phyloP scores from a whole-genome alignment of 2,329 filamentous ascomycete genomes.

The Clathrospora elynae region DNA sequence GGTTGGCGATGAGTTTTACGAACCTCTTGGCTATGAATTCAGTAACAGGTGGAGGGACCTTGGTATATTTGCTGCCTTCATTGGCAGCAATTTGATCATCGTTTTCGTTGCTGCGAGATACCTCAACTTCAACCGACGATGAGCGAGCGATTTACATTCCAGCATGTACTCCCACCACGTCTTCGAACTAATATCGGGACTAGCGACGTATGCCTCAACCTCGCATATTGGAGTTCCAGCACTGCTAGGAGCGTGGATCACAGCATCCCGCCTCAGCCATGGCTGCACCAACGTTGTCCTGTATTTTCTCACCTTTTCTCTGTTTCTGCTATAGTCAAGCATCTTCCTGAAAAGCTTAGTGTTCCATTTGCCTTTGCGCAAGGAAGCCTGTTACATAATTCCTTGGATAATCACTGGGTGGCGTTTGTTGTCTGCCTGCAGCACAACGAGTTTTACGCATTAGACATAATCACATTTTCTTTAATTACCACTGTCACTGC shows the following conservation, averaged over 20 bases:
- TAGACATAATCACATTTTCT: conserved; percentile 4
- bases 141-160: conserved; percentile 9
- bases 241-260: too few relatives aligned
- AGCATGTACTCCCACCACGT: too few relatives aligned
- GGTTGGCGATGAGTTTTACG: conserved; percentile 80
- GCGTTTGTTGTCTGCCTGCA: conserved; percentile 16
- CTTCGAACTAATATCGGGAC: too few relatives aligned
- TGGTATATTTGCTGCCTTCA: conserved; percentile 76
- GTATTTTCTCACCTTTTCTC: too few relatives aligned
- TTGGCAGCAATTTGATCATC: conserved; percentile 75
- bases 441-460: conserved; percentile 2
- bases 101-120: conserved; percentile 62
- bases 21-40: conserved; percentile 68
- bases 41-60: conserved; percentile 77
- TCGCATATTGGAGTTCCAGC: too few relatives aligned
- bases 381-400: conserved; percentile 8
- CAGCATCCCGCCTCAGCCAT: too few relatives aligned
- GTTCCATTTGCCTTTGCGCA: not conserved
- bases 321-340: too few relatives aligned
- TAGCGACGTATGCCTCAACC: too few relatives aligned
- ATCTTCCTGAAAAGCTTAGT: conserved; percentile 2
- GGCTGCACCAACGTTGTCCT: too few relatives aligned
- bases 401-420: conserved; percentile 19
- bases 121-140: conserved; percentile 54
- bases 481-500: not conserved